These are phyloP conservation scores for Porcisia hertigi DNA, from an alignment of 208 protist species.

Conservation along the genomic window DNA sequence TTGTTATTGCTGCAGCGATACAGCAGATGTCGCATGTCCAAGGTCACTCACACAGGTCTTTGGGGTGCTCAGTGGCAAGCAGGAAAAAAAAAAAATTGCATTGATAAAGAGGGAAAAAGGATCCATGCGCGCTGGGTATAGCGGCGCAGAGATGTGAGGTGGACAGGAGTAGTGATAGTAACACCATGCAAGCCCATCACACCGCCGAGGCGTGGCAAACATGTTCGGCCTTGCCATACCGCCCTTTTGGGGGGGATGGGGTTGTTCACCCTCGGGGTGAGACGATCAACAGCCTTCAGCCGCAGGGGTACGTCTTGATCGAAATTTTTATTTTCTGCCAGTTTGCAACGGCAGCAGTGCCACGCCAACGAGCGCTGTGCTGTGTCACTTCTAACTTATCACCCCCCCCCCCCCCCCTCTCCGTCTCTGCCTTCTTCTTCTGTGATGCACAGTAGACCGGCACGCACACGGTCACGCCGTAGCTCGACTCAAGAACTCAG, in stretches of 20 bases:
- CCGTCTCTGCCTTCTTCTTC: neutral
- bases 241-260: neutral
- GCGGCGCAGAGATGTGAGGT: neutral
- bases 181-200: neutral
- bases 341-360: neutral
- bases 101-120: neutral
- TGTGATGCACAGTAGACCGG: neutral
- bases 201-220: neutral
- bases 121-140: neutral
- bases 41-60: neutral
- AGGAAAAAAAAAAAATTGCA: neutral
- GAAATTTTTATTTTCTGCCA: neutral
- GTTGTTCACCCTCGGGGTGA: too few species aligned
- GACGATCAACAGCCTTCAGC: neutral
- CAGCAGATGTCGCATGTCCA: neutral
- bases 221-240: neutral
- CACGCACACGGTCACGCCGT: slow-evolving; percentile 1
- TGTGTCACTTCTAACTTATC: neutral
- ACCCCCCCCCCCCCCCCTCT: neutral
- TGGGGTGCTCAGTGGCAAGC: neutral
- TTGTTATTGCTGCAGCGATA: neutral
- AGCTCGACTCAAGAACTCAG: slow-evolving; percentile 21
- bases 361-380: neutral
- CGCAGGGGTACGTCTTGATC: neutral
- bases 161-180: neutral